A percentile compares a stretch with the other conserved stretches of the same genome.
These are phyloP conservation scores for Rhizophora apiculata DNA, from an alignment of 345 rosid genomes.

Conservation along the genomic window DNA sequence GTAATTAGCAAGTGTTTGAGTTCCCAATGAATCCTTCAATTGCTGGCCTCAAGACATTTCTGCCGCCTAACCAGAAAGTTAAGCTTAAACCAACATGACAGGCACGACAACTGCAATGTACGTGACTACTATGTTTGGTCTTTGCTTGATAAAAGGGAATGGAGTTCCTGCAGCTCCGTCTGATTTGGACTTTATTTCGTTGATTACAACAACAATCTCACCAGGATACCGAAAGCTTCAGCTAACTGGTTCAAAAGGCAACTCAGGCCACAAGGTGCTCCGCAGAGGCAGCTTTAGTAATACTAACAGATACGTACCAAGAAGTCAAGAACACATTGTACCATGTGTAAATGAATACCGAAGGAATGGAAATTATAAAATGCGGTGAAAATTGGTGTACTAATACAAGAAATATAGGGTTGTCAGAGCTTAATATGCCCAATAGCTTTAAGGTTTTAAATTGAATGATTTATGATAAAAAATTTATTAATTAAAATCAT, in stretches of 20 bases:
- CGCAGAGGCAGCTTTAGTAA: constrained; percentile 13
- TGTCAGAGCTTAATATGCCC: not conserved
- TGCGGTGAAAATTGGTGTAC: not conserved
- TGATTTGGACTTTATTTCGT: constrained; percentile 81
- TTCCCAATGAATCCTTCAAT: not conserved
- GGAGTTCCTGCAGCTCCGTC: constrained; percentile 89
- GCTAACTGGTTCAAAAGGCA: constrained; percentile 64
- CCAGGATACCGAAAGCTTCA: constrained; percentile 80
- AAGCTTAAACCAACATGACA: constrained; percentile 21
- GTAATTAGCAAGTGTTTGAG: constrained; percentile 23
- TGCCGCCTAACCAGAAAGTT: constrained; percentile 7
- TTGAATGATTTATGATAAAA: too few relatives aligned
- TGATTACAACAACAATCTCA: constrained; percentile 70
- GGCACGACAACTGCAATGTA: constrained; percentile 59
- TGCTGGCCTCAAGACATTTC: not conserved
- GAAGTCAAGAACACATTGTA: not conserved
- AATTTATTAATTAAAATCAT: too few relatives aligned
- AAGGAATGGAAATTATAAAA: not conserved
- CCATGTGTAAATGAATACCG: not conserved
- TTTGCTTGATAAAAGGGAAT: constrained; percentile 92
- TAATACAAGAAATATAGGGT: not conserved
- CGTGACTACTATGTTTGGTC: constrained; percentile 85
- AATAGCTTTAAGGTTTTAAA: too few relatives aligned
- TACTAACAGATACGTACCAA: not conserved
- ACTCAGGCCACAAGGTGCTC: constrained; percentile 33